Evolutionary conservation across 805 yeast genomes (phyloP).

Genomic region (Jamesozyma lodderae): DNA sequence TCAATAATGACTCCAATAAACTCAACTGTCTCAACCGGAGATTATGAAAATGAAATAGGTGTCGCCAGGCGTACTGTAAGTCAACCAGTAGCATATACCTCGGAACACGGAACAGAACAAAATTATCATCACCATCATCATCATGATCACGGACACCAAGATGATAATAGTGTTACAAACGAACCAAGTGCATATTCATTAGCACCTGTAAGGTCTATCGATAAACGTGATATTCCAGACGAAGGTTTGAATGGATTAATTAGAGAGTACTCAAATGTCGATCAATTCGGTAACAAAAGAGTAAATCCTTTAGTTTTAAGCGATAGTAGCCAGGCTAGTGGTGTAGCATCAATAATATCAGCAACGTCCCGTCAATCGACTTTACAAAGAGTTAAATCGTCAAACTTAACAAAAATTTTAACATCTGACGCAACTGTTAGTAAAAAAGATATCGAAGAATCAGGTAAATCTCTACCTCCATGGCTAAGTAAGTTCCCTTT

Average conservation of each 20-base stretch:
- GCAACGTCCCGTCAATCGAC: constrained; percentile 2
- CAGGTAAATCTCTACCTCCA: constrained; percentile 24
- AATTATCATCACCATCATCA: constrained; percentile 5
- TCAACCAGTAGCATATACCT: constrained; percentile 21
- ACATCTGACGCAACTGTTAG: constrained; percentile 30
- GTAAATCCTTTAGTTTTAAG: constrained; percentile 9
- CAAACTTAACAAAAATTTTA: constrained; percentile 26
- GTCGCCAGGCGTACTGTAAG: constrained; percentile 10
- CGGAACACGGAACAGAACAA: neutral
- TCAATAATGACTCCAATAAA: constrained; percentile 7
- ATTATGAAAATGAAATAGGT: constrained; percentile 2
- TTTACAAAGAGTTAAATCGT: constrained; percentile 13
- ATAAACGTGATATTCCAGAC: constrained; percentile 32
- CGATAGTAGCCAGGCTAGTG: neutral
- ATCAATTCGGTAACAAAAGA: constrained; percentile 26
- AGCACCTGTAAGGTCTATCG: constrained; percentile 15
- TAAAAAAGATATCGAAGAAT: constrained; percentile 24
- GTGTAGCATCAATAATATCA: neutral
- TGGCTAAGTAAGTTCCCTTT: constrained; percentile 23
- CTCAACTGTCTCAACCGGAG: constrained; percentile 1
- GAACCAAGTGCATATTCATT: neutral
- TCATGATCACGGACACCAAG: neutral
- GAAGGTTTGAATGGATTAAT: constrained; percentile 41
- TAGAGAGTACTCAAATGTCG: constrained; percentile 35
- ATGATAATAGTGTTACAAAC: constrained; percentile 1